Evolutionary conservation across 805 yeast genomes (phyloP).

Genomic region (Wickerhamomyces chambardii): DNA sequence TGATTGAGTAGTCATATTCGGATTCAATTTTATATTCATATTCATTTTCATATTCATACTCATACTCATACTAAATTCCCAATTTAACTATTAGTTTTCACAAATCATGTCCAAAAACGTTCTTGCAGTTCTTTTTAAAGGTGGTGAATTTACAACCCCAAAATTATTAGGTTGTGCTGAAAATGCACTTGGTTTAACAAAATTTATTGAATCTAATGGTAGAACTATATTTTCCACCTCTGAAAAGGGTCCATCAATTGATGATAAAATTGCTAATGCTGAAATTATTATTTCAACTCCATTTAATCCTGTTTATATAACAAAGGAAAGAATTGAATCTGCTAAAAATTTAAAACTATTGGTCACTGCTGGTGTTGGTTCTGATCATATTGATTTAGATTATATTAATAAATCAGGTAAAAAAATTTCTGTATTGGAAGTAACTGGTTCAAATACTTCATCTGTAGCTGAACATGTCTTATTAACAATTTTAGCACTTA

Average conservation of each 20-base stretch:
- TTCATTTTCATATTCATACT: too few species aligned
- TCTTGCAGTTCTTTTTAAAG: slow-evolving; percentile 20
- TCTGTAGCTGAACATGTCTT: slow-evolving; percentile 79
- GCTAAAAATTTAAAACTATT: slow-evolving; percentile 66
- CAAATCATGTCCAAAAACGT: slow-evolving; percentile 7
- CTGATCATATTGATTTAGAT: slow-evolving; percentile 69
- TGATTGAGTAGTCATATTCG: too few species aligned
- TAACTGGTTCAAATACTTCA: slow-evolving; percentile 73
- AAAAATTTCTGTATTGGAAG: slow-evolving; percentile 65
- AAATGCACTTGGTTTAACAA: slow-evolving; percentile 64
- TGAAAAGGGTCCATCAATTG: slow-evolving; percentile 62
- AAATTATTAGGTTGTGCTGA: slow-evolving; percentile 62
- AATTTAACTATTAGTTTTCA: too few species aligned
- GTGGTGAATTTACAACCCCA: slow-evolving; percentile 23
- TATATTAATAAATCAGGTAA: slow-evolving; percentile 50
- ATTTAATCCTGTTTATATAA: slow-evolving; percentile 73
- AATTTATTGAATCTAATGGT: slow-evolving; percentile 57
- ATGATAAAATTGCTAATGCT: slow-evolving; percentile 58
- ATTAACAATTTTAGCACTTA: slow-evolving; percentile 62
- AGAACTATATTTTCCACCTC: slow-evolving; percentile 58
- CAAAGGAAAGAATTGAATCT: slow-evolving; percentile 53
- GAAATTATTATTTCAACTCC: slow-evolving; percentile 78
- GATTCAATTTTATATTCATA: too few species aligned
- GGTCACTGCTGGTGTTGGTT: slow-evolving; percentile 80
- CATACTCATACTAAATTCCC: too few species aligned